Base-by-base conservation (phyloP, 805 yeast genomes). In the Candida silvatica region DNA sequence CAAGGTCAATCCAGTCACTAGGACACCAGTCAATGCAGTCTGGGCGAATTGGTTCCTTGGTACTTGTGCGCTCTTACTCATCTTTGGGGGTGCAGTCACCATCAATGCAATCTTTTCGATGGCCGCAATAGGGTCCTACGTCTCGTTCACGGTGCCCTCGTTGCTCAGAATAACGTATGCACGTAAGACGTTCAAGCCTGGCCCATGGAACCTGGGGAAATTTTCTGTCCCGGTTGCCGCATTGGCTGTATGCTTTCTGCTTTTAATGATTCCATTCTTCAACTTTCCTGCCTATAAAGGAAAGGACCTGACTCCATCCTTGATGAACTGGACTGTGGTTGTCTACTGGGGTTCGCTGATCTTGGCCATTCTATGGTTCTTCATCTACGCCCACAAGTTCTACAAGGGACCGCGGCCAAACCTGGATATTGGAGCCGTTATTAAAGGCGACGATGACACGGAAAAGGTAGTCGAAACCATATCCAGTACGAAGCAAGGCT, bases 31-130 rank as follows among this genome's bases (percentile, higher is more conserved):
- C 35, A 64, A 72, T 49, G 82, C 84, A 0, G 79, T 74, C 19
- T 68, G 79, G 73, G 54, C 72, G 45, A 74, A 77, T 56, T 62
- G 67, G 47, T 43, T 67, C 22, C 43, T 77, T 32, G 80, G 80
- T 24, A 71, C 72, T 47, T 62, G 74, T 17, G 58, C 75, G 17
- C 63, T 74, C 37, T 64, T 75, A 39, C 66, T 77, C 51, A 74
- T 78, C 54, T 78, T 78, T 24, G 81, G 81, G 26, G 76, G 72
- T 39, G 24, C 24, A 22, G 65, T 69, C 15, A 80, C 85, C 32
- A 74, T 78, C 44, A 77, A 70, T 20, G 86, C 86, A 29, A 76
- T 77, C 41, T 79, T 79, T 59, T 76, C 83, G 2, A 81, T 79
- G 31, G 83, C 84, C 34, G 85, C 83, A 30, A 77, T 79, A 47